Percentiles rank a stretch among this genome's conserved stretches.
phyloP scores from a whole-genome alignment of 495 filamentous ascomycete species.

The Rostrohypoxylon terebratum region DNA sequence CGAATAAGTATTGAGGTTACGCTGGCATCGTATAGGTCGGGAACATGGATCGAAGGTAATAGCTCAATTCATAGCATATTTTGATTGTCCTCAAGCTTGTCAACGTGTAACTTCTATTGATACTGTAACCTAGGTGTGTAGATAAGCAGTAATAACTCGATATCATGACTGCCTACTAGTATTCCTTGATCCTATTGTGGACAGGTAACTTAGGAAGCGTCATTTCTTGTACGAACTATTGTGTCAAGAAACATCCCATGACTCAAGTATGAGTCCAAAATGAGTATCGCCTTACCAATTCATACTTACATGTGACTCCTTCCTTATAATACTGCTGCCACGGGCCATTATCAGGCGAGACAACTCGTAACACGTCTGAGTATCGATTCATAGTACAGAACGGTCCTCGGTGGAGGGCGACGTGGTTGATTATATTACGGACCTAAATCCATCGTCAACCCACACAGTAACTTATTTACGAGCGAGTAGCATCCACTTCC shows the following conservation, averaged over 20 bases:
- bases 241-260: not conserved
- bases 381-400: slow-evolving; percentile 8
- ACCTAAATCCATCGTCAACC: slow-evolving; percentile 6
- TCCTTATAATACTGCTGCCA: slow-evolving; percentile 12
- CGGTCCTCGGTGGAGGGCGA: slow-evolving; percentile 22
- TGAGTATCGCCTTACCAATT: not conserved
- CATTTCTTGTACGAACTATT: not conserved
- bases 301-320: slow-evolving; percentile 6
- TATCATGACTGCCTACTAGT: not conserved
- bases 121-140: slow-evolving; percentile 1
- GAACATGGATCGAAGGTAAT: not conserved
- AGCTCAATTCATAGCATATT: not conserved
- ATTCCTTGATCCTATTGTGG: not conserved
- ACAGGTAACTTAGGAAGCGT: not conserved
- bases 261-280: not conserved
- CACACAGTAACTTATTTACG: slow-evolving; percentile 6
- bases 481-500: slow-evolving; percentile 19
- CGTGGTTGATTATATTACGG: not conserved
- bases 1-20: not conserved
- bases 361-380: not conserved
- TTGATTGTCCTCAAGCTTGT: not conserved
- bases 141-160: not conserved
- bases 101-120: not conserved
- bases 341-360: slow-evolving; percentile 15
- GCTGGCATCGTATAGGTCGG: not conserved